phyloP scores from a whole-genome alignment of 2,329 filamentous ascomycete species.

The Rhynchosporium secalis region DNA sequence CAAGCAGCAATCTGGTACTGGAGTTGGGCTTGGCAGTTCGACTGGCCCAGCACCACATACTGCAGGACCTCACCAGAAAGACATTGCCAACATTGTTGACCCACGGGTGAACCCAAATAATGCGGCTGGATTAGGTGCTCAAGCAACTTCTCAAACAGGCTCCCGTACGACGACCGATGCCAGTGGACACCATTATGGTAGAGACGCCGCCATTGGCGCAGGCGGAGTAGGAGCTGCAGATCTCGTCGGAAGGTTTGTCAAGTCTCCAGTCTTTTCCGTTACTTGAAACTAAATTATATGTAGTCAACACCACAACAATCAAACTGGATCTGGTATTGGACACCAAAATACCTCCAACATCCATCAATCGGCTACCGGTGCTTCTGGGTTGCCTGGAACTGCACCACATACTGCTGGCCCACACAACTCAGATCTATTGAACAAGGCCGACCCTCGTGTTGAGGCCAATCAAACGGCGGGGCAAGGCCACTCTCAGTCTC shows the following conservation, averaged over 20 bases:
- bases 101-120: slow-evolving; percentile 11
- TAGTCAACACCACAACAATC: slow-evolving; percentile 15
- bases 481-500: slow-evolving; percentile 3
- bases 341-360: neutral
- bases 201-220: slow-evolving; percentile 23
- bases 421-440: slow-evolving; percentile 41
- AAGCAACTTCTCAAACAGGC: neutral
- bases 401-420: slow-evolving; percentile 40
- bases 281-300: neutral
- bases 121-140: neutral
- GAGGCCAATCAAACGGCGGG: slow-evolving; percentile 31
- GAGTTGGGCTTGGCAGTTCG: neutral
- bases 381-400: slow-evolving; percentile 20
- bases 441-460: slow-evolving; percentile 44
- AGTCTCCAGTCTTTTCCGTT: no score
- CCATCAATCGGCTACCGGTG: neutral
- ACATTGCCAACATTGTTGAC: slow-evolving; percentile 9
- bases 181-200: slow-evolving; percentile 31
- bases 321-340: neutral
- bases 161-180: slow-evolving; percentile 2
- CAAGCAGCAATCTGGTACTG: slow-evolving; percentile 11
- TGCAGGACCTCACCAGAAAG: slow-evolving; percentile 8
- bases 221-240: slow-evolving; percentile 18
- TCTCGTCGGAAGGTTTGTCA: slow-evolving; percentile 19
- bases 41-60: slow-evolving; percentile 14